Conservation (phyloP, 352 stramenopile species). For the Nothophytophthora sp. region DNA sequence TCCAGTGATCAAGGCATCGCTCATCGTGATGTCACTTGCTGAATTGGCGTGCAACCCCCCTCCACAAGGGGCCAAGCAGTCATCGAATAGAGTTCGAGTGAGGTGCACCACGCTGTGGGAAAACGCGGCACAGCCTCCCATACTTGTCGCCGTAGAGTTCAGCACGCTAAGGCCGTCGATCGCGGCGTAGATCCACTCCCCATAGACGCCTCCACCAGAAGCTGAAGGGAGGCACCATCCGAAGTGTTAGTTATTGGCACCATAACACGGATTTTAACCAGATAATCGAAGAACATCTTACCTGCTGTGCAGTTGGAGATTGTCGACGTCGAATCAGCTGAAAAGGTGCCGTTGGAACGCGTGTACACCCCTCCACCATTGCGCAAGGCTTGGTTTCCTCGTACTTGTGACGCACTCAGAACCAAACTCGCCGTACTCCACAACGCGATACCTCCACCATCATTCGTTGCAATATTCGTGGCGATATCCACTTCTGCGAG, state of each 20-base stretch:
- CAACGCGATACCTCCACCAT: conserved; percentile 57
- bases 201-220: conserved; percentile 34
- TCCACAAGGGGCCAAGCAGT: conserved; percentile 22
- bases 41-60: conserved; percentile 23
- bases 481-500: conserved; percentile 14
- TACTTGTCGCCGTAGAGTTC: conserved; percentile 11
- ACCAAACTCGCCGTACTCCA: conserved; percentile 21
- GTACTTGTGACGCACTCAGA: conserved; percentile 12
- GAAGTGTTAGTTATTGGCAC: too few species aligned
- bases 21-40: conserved; percentile 19
- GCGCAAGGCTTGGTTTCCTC: conserved; percentile 23
- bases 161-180: conserved; percentile 17
- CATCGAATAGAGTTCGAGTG: not conserved
- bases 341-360: conserved; percentile 36
- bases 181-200: conserved; percentile 12
- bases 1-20: not conserved
- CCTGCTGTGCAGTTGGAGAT: conserved; percentile 35
- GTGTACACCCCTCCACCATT: conserved; percentile 51
- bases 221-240: conserved; percentile 16
- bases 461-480: conserved; percentile 25
- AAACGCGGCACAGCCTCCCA: conserved; percentile 34
- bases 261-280: too few species aligned
- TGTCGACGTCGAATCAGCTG: conserved; percentile 24
- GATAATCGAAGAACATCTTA: too few species aligned
- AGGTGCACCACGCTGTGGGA: conserved; percentile 13